Conservation (phyloP, 2,329 filamentous ascomycete species). For the Microcyclospora pomicola region DNA sequence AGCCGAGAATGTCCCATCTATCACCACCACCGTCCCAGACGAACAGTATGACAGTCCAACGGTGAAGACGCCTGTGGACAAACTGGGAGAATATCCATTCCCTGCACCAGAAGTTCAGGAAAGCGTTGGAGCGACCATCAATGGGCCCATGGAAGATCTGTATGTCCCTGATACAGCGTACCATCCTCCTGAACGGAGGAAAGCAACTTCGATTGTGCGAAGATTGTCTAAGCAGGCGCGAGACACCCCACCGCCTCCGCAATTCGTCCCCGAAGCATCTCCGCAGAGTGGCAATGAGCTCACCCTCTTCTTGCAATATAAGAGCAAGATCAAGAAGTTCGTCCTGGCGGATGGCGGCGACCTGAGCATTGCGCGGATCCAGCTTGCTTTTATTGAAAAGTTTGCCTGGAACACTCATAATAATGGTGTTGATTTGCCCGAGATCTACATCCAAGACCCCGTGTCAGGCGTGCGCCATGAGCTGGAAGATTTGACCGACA, state of each 20-base stretch:
- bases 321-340: slow-evolving; percentile 93
- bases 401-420: slow-evolving; percentile 98
- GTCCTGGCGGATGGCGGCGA: slow-evolving; percentile 74
- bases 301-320: slow-evolving; percentile 90
- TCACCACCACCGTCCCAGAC: slow-evolving; percentile 1
- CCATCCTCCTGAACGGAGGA: slow-evolving; percentile 4
- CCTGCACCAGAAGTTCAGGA: slow-evolving; percentile 10
- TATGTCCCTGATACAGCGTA: slow-evolving; percentile 8
- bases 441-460: slow-evolving; percentile 95
- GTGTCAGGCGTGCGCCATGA: slow-evolving; percentile 95
- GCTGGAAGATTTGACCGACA: slow-evolving; percentile 79
- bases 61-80: slow-evolving; percentile 53
- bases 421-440: slow-evolving; percentile 80
- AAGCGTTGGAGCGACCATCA: slow-evolving; percentile 18
- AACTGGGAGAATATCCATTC: slow-evolving; percentile 30
- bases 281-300: slow-evolving; percentile 73
- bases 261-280: slow-evolving; percentile 40
- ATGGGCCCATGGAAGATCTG: slow-evolving; percentile 22
- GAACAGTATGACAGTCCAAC: slow-evolving; percentile 32
- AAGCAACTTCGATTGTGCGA: slow-evolving; percentile 1
- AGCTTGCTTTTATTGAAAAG: slow-evolving; percentile 96
- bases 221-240: neutral
- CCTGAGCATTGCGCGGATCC: slow-evolving; percentile 72
- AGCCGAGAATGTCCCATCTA: slow-evolving; percentile 13
- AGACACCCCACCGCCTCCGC: slow-evolving; percentile 26